Base-by-base conservation (phyloP, 2,329 filamentous ascomycete genomes). In the Alternaria consortialis region DNA sequence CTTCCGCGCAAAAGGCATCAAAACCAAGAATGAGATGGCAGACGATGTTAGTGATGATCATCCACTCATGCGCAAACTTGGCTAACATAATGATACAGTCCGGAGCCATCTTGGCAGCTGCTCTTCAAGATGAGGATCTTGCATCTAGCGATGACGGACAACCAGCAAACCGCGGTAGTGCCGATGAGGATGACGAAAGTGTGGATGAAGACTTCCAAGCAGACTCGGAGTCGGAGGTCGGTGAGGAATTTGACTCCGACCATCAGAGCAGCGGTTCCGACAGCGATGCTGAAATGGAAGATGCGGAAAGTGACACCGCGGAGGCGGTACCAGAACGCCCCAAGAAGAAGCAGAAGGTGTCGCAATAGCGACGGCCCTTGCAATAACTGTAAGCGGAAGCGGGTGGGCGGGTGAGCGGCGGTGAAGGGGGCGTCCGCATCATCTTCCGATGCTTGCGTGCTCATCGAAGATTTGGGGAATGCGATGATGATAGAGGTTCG, bases 1-100 rank as follows among this genome's bases (percentile, higher is more conserved):
- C 83, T 97, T 99, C 87, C 95, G 96, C 81, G 88, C 93, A 70
- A 98, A 98, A 85, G 91, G 90, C 63, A 87, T 99, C 74, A 92
- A 94, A 56, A 94, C 96, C 58, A 98, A 97, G 89, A 99, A 99
- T 79, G 95, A 99, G 82, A 97, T 99, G 83, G 91, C 96, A 64
- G 95, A 97, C 77, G 95, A 99, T 71, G 91, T 92, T 77, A 89
- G 91, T 77, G 40, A 44, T 29, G 20, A 48, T 48, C 11, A 27
- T 17, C 17, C 11, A n/a, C 7, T 42, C 37, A 36, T 31, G 40
- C 17, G 15, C 20, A 32, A 43, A 53, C 32, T 9, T 43, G 53
- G 56, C 72, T 77, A 78, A 77, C 74, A 56, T 52, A 34, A 39
- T 31, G 58, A 60, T 54, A 50, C 67, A 85, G 83, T 83, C 85